Conservation (phyloP, 164 flowering plant genomes). For the Kalanchoe fedtschenkoi region DNA sequence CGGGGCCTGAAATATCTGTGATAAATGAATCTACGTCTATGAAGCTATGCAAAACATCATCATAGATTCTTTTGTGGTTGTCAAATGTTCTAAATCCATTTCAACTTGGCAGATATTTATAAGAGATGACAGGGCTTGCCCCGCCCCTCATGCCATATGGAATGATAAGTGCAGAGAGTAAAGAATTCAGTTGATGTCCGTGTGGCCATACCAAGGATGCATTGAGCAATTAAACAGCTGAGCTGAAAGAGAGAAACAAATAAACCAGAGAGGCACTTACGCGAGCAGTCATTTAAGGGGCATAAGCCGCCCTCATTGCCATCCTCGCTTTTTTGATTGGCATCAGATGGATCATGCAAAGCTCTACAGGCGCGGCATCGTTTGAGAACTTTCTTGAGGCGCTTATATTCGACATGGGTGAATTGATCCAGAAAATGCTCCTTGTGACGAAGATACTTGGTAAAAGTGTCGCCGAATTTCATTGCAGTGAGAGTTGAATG, state of each 20-base stretch:
- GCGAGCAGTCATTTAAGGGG: conserved; percentile 38
- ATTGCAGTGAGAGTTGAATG: conserved; percentile 14
- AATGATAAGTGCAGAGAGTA: too few species aligned
- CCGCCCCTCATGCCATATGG: too few species aligned
- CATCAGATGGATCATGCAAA: conserved; percentile 13
- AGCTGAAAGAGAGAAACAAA: background rate
- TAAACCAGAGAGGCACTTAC: conserved; percentile 19
- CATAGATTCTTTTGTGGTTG: too few species aligned
- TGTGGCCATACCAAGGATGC: too few species aligned
- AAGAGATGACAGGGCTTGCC: too few species aligned
- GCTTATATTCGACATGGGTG: conserved; percentile 62
- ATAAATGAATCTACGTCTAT: too few species aligned
- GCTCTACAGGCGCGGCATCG: conserved; percentile 39
- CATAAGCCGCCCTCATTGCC: conserved; percentile 16
- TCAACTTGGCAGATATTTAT: too few species aligned
- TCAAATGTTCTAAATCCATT: too few species aligned
- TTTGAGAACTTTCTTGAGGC: conserved; percentile 70
- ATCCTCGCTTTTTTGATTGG: conserved; percentile 6
- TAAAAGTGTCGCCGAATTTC: conserved; percentile 76
- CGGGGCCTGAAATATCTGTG: too few species aligned
- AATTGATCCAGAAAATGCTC: conserved; percentile 43
- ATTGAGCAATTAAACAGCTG: background rate
- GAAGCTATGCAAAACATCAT: too few species aligned
- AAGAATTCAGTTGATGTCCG: too few species aligned
- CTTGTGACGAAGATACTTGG: conserved; percentile 51